These are phyloP conservation scores for Pythium aphanidermatum DNA, from an alignment of 352 stramenopile genomes.

Conservation along the genomic window DNA sequence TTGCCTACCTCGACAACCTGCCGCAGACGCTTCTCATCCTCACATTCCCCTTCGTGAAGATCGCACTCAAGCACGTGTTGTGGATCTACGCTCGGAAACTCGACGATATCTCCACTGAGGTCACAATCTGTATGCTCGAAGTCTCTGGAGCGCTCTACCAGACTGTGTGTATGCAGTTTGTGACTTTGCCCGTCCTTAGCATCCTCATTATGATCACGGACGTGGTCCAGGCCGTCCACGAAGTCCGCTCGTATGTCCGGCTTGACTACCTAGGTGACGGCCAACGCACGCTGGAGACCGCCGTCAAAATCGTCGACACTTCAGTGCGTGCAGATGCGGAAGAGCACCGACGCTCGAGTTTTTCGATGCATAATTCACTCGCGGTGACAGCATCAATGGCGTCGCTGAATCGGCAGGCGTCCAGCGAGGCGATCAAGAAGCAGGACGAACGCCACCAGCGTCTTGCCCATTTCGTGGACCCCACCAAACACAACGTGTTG, in stretches of 20 bases:
- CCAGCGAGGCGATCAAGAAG: too few species aligned
- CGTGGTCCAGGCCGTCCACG: background rate
- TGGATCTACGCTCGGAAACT: constrained; percentile 10
- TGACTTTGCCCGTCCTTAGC: too few species aligned
- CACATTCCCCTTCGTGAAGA: constrained; percentile 10
- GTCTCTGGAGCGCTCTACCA: constrained; percentile 18
- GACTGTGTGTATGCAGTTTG: constrained; percentile 14
- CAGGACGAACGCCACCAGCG: too few species aligned
- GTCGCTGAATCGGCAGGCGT: too few species aligned
- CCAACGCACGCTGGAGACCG: background rate
- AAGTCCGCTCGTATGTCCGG: background rate
- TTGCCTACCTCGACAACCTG: background rate
- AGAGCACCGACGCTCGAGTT: too few species aligned
- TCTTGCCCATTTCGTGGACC: too few species aligned
- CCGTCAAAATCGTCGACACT: background rate
- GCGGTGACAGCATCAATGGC: too few species aligned
- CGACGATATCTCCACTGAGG: constrained; percentile 15
- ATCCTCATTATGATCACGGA: background rate
- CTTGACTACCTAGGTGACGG: background rate
- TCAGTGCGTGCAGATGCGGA: too few species aligned
- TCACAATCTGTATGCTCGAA: constrained; percentile 18
- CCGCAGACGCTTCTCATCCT: constrained; percentile 8
- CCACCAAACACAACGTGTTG: too few species aligned
- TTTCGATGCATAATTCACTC: too few species aligned
- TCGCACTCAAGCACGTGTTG: constrained; percentile 9